Evolutionary conservation across 345 rosid species (phyloP), one percentile per base, ranked within the genome.

Genomic region (Viola odorata): DNA sequence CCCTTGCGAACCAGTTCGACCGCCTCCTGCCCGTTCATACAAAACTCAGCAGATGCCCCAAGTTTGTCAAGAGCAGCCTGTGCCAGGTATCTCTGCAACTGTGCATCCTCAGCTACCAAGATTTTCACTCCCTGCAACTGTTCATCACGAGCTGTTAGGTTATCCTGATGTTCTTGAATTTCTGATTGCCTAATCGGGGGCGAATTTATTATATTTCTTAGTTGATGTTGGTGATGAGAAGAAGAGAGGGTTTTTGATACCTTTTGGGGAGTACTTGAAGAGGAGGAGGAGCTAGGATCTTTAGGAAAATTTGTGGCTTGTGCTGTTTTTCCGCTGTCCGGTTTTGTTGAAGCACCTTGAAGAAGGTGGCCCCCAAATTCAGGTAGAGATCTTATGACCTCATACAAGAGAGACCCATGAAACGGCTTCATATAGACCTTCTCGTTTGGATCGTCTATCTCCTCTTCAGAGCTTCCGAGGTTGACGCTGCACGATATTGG

Each of bases 381-480:
- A 0, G 96, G 96, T 6, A 87, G 73, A 68, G 80, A 77, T 54
- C 71, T 82, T 42, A 85, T 59, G 15, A 76, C 80, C 38, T 36
- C 52, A 53, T 56, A 57, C 52, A 92, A 76, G 13, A 86, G 86
- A 3, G 89, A 74, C 41, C 98, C 98, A 14, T 92, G 96, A 54
- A 91, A 83, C 8, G 96, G 94, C 56, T 80, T 80, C 2, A 64
- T 51, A 50, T 66, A 10, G 57, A 89, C 54, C 4, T 78, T 81
- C 41, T 81, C 89, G 10, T 37, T 55, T 12, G 73, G 48, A 41
- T 81, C 78, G 0, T 61, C 40, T n/a, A 12, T 37, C 41, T 51
- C 64, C 9, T 65, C 72, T 9, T 71, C 59, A 12, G 58, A 13
- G 13, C 47, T 49, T 17, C 48, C 14, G 0, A 50, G n/a, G 51